Evolutionary conservation across 2,329 filamentous ascomycete species (phyloP), one percentile per base, ranked within the genome.

Genomic region (Pseudofabraea citricarpa): DNA sequence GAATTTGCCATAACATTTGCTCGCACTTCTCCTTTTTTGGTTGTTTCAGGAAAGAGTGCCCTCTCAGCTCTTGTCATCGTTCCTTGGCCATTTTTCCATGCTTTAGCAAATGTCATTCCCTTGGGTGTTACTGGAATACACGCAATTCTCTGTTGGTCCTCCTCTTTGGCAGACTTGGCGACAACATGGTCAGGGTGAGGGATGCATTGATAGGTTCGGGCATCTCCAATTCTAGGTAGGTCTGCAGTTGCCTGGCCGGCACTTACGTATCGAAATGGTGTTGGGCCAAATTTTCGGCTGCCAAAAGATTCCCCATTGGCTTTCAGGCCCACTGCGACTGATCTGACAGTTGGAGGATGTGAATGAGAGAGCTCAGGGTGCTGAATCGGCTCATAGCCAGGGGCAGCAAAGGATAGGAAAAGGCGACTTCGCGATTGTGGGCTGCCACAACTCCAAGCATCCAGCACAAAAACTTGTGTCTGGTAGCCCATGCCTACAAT

Each of bases 401-500:
- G 84, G 0, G 85, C 85, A 1, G 85, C 77, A 48, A 90, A 84
- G 2, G 75, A 69, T 1, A 93, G 70, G 47, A 94, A 89, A 0
- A 91, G 68, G 6, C 88, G 73, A 3, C 72, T 75, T 4, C 88
- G 75, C 3, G 65, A 68, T 56, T 93, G 87, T 0, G 79, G 67
- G 2, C 81, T 79, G 1, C 86, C 85, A 49, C 76, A 79, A 0
- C 75, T 77, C 71, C 83, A 88, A 0, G 85, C 76, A 50, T 90
- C 85, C 16, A 87, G 67, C 1, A 83, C 68, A 44, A 81, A 79
- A 27, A 87, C 73, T 31, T 84, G 77, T 0, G 80, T 69, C 56
- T 94, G 87, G 52, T 93, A 94, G 0, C 87, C 87, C 49, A 93
- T 70, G 0, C 83, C 85, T 0, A 91, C 82, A 1, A 93, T 65